These are phyloP conservation scores for Leptographium flavum DNA, from an alignment of 2,329 filamentous ascomycete genomes.

Conservation along the genomic window DNA sequence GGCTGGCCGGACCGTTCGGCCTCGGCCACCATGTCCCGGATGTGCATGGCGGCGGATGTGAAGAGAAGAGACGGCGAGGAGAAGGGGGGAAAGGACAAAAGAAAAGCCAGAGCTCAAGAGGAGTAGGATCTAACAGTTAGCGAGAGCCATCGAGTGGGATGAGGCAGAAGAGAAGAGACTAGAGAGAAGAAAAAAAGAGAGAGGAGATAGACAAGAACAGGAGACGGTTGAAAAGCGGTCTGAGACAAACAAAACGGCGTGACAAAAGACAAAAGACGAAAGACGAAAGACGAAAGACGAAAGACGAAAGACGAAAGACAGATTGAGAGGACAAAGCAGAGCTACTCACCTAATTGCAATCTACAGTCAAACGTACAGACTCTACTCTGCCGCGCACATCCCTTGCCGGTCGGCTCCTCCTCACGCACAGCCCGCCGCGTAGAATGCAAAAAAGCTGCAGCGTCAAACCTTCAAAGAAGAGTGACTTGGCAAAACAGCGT, in stretches of 20 bases:
- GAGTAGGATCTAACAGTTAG: too few relatives aligned
- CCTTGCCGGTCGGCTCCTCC: too few relatives aligned
- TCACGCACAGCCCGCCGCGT: too few relatives aligned
- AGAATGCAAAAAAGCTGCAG: too few relatives aligned
- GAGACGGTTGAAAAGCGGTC: too few relatives aligned
- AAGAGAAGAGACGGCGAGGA: background rate
- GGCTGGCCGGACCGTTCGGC: conserved; percentile 65
- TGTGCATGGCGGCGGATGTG: conserved; percentile 53
- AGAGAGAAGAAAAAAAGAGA: background rate
- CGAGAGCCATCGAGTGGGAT: too few relatives aligned
- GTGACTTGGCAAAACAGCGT: too few relatives aligned
- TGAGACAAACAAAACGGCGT: background rate
- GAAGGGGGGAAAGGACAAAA: background rate
- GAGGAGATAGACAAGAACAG: background rate
- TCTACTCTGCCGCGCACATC: too few relatives aligned
- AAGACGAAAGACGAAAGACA: background rate
- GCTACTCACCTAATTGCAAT: too few relatives aligned
- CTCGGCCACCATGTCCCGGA: conserved; percentile 78
- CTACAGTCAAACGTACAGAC: too few relatives aligned
- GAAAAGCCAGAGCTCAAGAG: background rate
- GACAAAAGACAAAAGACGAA: background rate
- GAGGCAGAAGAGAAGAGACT: background rate
- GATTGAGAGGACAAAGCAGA: background rate
- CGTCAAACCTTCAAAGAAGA: too few relatives aligned
- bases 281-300: background rate